Conservation (phyloP, 1,139 yeast species). For the Scheffersomyces stambukii region DNA sequence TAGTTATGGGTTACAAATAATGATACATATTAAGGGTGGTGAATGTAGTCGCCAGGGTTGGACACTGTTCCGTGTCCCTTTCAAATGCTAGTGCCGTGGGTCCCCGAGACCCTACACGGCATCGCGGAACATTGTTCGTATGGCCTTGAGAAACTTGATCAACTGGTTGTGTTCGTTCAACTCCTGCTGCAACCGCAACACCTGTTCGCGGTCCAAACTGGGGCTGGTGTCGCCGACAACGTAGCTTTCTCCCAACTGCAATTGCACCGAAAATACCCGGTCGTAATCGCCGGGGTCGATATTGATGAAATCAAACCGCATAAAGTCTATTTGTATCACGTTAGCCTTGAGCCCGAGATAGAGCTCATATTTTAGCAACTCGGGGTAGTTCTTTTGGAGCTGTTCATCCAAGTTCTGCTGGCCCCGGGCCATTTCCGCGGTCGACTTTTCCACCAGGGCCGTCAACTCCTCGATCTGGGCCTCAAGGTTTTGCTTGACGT, state of each 20-base stretch:
- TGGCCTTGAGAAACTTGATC: constrained; percentile 33
- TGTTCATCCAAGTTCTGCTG: constrained; percentile 4
- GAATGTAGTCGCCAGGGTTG: too few relatives aligned
- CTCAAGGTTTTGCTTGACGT: constrained; percentile 21
- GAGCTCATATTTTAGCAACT: constrained; percentile 39
- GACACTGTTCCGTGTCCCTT: too few relatives aligned
- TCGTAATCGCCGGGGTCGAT: constrained; percentile 38
- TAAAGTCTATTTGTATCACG: constrained; percentile 31
- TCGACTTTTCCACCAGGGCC: constrained; percentile 12
- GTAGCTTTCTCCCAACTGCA: constrained; percentile 34
- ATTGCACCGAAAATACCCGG: constrained; percentile 32
- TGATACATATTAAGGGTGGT: background rate
- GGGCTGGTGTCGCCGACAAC: constrained; percentile 30
- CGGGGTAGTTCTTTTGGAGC: constrained; percentile 26
- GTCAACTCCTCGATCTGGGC: constrained; percentile 23
- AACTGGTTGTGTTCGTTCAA: constrained; percentile 36
- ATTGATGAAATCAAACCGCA: constrained; percentile 39
- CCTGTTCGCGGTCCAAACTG: constrained; percentile 19
- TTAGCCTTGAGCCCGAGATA: constrained; percentile 44
- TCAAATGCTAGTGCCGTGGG: too few relatives aligned
- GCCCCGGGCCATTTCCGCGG: constrained; percentile 4
- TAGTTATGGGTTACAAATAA: constrained; percentile 3
- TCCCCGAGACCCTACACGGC: too few relatives aligned
- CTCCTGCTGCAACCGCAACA: constrained; percentile 19
- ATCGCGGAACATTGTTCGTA: constrained; percentile 25